Conservation (phyloP, 768 basidiomycete species). For the Candolleomyces efflorescens region DNA sequence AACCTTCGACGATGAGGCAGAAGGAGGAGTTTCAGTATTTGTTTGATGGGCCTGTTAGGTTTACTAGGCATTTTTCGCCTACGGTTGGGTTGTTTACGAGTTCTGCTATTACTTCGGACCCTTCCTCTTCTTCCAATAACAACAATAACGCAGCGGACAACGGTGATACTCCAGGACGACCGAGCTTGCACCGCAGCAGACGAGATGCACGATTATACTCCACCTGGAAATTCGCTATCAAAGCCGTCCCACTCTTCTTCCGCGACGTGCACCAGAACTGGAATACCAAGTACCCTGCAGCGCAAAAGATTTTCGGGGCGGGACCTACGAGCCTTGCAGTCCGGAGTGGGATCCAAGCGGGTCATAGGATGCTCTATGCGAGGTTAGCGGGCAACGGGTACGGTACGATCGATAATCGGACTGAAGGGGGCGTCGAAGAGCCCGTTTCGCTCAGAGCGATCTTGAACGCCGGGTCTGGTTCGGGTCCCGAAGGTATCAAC, state of each 20-base stretch:
- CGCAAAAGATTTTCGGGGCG: conserved; percentile 63
- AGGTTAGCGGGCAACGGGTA: conserved; percentile 59
- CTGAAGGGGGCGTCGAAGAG: conserved; percentile 9
- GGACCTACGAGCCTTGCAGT: conserved; percentile 58
- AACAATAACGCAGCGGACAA: not conserved
- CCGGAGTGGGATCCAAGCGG: conserved; percentile 66
- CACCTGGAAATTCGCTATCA: conserved; percentile 75
- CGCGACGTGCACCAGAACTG: conserved; percentile 57
- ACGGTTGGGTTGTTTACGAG: conserved; percentile 63
- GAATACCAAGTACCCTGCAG: conserved; percentile 65
- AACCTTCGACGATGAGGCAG: conserved; percentile 28
- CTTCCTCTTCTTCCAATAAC: not conserved
- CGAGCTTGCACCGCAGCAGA: not conserved
- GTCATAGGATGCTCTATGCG: conserved; percentile 71
- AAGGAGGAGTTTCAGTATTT: conserved; percentile 48
- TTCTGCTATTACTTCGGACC: not conserved
- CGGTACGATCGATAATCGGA: conserved; percentile 48
- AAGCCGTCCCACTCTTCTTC: conserved; percentile 56
- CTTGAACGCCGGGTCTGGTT: conserved; percentile 40
- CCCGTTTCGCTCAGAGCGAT: conserved; percentile 28
- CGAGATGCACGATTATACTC: conserved; percentile 64
- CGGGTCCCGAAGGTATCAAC: not conserved
- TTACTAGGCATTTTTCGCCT: conserved; percentile 66
- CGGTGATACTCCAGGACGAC: not conserved
- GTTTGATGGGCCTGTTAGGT: conserved; percentile 74